Base-by-base conservation (phyloP, 148 eudicot genomes). In the Simmondsia chinensis region DNA sequence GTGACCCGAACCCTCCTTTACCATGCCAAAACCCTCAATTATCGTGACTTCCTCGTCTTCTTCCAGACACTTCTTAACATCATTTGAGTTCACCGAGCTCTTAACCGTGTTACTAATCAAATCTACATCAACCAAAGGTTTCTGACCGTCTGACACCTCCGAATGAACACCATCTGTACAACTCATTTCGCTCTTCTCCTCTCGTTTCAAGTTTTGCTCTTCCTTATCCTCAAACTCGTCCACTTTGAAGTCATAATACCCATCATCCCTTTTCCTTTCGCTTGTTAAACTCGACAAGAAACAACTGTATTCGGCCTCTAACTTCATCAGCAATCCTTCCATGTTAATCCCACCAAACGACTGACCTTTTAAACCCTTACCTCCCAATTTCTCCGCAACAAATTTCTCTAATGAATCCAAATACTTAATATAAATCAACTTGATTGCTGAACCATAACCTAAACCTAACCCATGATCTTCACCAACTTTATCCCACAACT, bases 381-480 rank as follows among this genome's bases (percentile, higher is more conserved):
- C 60, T 5, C 44, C 36, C 1, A 29, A 30, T 31, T 48, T 28
- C 25, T 56, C 74, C 33, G 19, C 25, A 15, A 73, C 30, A 57
- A 66, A 68, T 24, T 36, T 50, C 48, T 65, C 67, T 16, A 74
- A 52, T 4, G 54, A 28, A 39, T 56, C 63, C 26, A 83, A 65
- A 57, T 77, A 81, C 75, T 75, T 75, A n/a, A 57, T 30, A 33
- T 78, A 75, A 29, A 69, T 50, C 60, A 83, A 51, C 42, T 80
- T 80, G 58, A 80, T 56, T 11, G 71, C 67, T 4, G 84, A 54
- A 4, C 73, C 76, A 20, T 66, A 37, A 29, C 60, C 47, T 11
- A 69, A 39, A 45, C 60, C 63, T 17, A 77, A 50, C 19, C 94
- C 91, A 26, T 50, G 68, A 10, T 72, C 65, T 29, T 60, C 57